Evolutionary conservation across 106 monocot species (phyloP), one percentile per base, ranked within the genome.

Genomic region (Dendrobium catenatum): DNA sequence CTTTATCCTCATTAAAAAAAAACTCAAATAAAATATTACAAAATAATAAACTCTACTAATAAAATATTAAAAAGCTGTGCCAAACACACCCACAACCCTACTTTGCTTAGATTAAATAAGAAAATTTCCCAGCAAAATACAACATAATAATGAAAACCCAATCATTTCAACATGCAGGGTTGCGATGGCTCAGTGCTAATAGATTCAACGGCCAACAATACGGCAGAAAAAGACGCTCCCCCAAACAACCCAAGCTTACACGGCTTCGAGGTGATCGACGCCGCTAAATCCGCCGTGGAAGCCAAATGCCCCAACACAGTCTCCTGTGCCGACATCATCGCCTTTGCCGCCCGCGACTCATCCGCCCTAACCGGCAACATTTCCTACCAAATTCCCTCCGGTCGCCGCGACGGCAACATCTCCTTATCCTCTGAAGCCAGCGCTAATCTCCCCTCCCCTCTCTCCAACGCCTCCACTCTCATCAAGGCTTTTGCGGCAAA

Each of bases 281-380:
- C 70, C 0, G 85, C 85, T 6, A 90, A 90, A 77, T 58, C 82
- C 3, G 82, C 75, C 20, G 24, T 90, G 46, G 89, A 90, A 64
- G 77, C 78, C 9, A 31, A 13, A 33, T 89, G 89, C 77, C 86
- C 84, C 29, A 15, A 41, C 41, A 80, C 70, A 17, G 86, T 89
- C 43, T 89, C 89, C 37, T 89, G 89, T 74, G 79, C 89, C 22
- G 89, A 89, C 78, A 81, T 89, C 80, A 47, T 89, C 37, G 82
- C 89, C 72, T 89, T 89, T 67, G 89, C 87, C 6, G 85, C 89
- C 43, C 87, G 90, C n/a, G 90, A 90, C 79, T 44, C 78, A 33
- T 41, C 81, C 37, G 16, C 15, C 46, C 56, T 83, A 6, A 22
- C 85, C 46, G 87, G 89, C 72, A 72, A 77, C 77, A 64, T 86